Percentiles rank a stretch among this genome's conserved stretches.
Evolutionary conservation across 169 alveolate genomes (phyloP).

Genomic region (Toxoplasma gondii): DNA sequence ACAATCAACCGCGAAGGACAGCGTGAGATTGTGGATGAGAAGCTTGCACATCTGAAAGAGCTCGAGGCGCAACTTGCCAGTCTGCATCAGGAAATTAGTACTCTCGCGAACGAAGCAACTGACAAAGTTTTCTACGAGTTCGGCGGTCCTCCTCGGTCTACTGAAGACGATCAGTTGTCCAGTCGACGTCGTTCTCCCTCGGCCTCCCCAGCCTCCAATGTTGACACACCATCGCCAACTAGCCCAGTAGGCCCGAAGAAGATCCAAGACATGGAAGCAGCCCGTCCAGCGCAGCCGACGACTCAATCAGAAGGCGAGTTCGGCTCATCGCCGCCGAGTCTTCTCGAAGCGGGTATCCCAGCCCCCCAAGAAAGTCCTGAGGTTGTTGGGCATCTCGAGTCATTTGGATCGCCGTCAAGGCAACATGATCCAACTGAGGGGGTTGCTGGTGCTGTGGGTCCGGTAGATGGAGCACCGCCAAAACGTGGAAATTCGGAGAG

Average conservation of each 20-base stretch:
- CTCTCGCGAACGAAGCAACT: not conserved
- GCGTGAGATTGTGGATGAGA: not conserved
- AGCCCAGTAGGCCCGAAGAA: not conserved
- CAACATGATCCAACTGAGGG: not conserved
- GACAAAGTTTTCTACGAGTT: slow-evolving; percentile 8
- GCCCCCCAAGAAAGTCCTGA: not conserved
- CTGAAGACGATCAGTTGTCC: not conserved
- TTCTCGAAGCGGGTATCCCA: not conserved
- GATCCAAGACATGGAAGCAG: not conserved
- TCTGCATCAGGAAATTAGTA: not conserved
- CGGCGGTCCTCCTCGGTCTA: not conserved
- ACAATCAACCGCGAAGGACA: not conserved
- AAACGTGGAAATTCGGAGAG: not conserved
- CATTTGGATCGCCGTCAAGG: not conserved
- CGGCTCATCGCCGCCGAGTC: not conserved
- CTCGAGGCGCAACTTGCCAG: not conserved
- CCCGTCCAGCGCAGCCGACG: not conserved
- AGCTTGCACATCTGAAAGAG: not conserved
- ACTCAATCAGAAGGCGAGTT: not conserved
- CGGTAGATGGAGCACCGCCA: too few species aligned
- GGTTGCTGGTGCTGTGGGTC: not conserved
- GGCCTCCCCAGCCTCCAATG: not conserved
- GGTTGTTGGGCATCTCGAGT: not conserved
- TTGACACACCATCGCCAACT: not conserved
- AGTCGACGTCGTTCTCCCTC: not conserved